These are phyloP conservation scores for Thraustotheca clavata DNA, from an alignment of 352 stramenopile species.

Conservation along the genomic window DNA sequence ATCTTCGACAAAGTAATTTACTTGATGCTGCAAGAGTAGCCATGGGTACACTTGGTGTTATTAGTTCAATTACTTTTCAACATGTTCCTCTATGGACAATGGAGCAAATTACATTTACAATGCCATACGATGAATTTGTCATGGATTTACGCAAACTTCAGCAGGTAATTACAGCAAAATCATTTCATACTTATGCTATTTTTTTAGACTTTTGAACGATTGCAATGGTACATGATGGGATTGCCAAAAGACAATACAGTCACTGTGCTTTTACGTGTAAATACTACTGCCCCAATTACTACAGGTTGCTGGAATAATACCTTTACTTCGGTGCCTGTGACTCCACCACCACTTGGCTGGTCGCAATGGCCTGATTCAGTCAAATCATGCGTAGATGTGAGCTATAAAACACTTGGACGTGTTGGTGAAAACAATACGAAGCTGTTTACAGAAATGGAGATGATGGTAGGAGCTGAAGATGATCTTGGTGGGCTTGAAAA, in stretches of 20 bases:
- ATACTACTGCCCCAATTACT: slow-evolving; percentile 12
- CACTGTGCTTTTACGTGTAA: slow-evolving; percentile 14
- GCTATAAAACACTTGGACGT: slow-evolving; percentile 15
- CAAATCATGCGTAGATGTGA: slow-evolving; percentile 10
- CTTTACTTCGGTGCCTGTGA: not conserved
- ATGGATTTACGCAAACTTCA: not conserved
- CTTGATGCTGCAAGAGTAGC: slow-evolving; percentile 11
- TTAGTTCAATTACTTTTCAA: slow-evolving; percentile 10
- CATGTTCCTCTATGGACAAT: slow-evolving; percentile 19
- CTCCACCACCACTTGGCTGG: not conserved
- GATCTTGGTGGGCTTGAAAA: not conserved
- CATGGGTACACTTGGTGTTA: slow-evolving; percentile 10
- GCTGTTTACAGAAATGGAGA: slow-evolving; percentile 19
- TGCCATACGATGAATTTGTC: not conserved
- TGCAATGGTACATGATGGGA: slow-evolving; percentile 11
- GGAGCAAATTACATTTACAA: slow-evolving; percentile 20
- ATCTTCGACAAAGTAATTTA: not conserved
- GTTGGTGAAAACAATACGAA: slow-evolving; percentile 15
- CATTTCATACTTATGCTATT: not conserved
- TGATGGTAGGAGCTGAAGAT: slow-evolving; percentile 9
- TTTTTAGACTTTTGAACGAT: slow-evolving; percentile 6
- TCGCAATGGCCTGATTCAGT: not conserved
- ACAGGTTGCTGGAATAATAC: slow-evolving; percentile 4
- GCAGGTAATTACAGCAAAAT: not conserved
- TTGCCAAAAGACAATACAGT: not conserved